These are phyloP conservation scores for Parathielavia hyrcaniae DNA, from an alignment of 495 filamentous ascomycete species.

Conservation along the genomic window DNA sequence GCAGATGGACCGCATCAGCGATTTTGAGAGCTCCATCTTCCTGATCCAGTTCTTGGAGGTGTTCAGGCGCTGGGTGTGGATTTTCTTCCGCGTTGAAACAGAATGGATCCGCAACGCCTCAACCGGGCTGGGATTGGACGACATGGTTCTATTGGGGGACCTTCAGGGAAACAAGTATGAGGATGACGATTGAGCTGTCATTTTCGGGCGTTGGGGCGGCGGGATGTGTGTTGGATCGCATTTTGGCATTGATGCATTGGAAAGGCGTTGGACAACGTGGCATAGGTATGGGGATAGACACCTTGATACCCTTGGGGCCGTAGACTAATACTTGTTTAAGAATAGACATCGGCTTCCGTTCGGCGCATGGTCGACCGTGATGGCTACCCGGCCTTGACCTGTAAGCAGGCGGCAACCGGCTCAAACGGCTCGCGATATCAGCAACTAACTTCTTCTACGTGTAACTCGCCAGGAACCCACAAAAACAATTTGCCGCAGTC, in stretches of 20 bases:
- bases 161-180: constrained; percentile 38
- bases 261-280: constrained; percentile 5
- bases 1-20: constrained; percentile 71
- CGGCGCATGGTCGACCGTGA: not conserved
- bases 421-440: not conserved
- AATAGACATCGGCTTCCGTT: not conserved
- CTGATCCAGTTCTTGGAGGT: constrained; percentile 82
- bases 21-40: constrained; percentile 79
- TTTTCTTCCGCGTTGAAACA: constrained; percentile 88
- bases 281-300: constrained; percentile 1
- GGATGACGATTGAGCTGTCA: constrained; percentile 34
- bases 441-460: not conserved
- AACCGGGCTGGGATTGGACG: constrained; percentile 35
- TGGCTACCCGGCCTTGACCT: not conserved
- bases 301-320: not conserved
- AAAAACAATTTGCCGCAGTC: not conserved
- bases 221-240: not conserved
- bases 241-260: constrained; percentile 6
- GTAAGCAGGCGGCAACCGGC: not conserved
- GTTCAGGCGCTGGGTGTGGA: constrained; percentile 87
- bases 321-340: constrained; percentile 3
- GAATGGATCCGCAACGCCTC: constrained; percentile 62
- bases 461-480: not conserved
- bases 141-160: constrained; percentile 40
- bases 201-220: not conserved